These are phyloP conservation scores for Neurospora terricola DNA, from an alignment of 495 filamentous ascomycete species.

Conservation along the genomic window DNA sequence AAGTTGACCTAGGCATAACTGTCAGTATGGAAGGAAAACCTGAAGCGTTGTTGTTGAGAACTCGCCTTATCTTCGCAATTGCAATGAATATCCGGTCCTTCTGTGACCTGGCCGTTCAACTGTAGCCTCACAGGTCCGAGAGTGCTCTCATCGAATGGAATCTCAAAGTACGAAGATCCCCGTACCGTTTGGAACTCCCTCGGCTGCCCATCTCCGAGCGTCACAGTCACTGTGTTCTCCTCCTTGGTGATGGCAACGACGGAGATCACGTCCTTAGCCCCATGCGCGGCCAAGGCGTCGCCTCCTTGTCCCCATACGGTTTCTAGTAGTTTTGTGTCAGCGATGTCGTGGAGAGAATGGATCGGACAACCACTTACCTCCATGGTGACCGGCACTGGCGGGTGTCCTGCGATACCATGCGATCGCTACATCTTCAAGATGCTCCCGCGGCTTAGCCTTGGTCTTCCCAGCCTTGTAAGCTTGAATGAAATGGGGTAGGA, in stretches of 20 bases:
- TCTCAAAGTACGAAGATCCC: conserved; percentile 39
- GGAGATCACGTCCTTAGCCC: conserved; percentile 37
- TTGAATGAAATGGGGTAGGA: conserved; percentile 55
- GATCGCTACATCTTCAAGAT: conserved; percentile 34
- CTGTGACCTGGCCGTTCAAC: conserved; percentile 33
- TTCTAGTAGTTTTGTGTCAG: conserved; percentile 10
- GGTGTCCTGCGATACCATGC: conserved; percentile 56
- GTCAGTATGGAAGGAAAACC: background rate
- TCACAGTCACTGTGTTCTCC: conserved; percentile 31
- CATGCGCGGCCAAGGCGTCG: conserved; percentile 24
- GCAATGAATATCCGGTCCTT: conserved; percentile 43
- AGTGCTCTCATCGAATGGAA: conserved; percentile 36
- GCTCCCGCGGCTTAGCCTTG: conserved; percentile 27
- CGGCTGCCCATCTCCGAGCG: conserved; percentile 37
- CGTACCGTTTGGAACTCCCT: background rate
- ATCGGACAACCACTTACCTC: conserved; percentile 30
- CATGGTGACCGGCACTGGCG: conserved; percentile 18
- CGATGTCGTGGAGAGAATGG: conserved; percentile 10
- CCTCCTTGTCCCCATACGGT: conserved; percentile 38
- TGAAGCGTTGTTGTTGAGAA: background rate
- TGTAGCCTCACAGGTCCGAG: conserved; percentile 42
- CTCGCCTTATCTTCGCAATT: conserved; percentile 38
- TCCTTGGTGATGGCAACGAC: conserved; percentile 31
- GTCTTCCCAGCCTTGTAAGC: conserved; percentile 48
- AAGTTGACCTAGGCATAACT: conserved; percentile 26